Base-by-base conservation (phyloP, 2,329 filamentous ascomycete genomes). In the Colletotrichum salicis region DNA sequence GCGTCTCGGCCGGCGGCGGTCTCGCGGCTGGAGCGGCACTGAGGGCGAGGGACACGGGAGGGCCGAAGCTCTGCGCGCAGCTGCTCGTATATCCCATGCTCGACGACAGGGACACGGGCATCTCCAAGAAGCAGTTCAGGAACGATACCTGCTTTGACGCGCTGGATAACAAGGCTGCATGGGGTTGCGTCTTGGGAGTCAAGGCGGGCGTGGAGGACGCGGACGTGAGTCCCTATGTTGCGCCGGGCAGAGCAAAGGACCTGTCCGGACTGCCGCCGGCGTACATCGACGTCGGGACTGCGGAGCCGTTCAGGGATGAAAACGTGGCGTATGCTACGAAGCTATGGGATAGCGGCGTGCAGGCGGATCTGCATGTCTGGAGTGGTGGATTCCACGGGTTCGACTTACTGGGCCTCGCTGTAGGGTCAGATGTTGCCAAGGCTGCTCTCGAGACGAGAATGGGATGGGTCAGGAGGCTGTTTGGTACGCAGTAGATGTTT, bases 81-180 rank as follows among this genome's bases (percentile, higher is more conserved):
- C 79, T 86, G 56, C 79, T 87, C 12, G 77, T 84, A 57, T 83
- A 83, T 60, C 84, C 84, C 4, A 87, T 87, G 85, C 76, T 87
- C 13, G 84, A 87, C 74, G 83, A 86, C 71, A 76, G 80, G 54
- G 77, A 79, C n/a, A 76, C 71, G n/a, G 57, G 57, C 52, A 71
- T 71, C 8, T 79, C 80, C 5, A 77, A 78, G n/a, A 72, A 73
- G 15, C 79, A 81, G 15, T 79, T 82, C 59, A 35, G 45, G 5
- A 29, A 64, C 15, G 65, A 70, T 10, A 55, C 41, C 4, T 78
- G 79, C 29, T 75, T 75, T 4, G 77, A 80, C 35, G 74, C 75
- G 5, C 78, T 77, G 52, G 79, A 81, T 64, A 85, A 85, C 74
- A 73, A 77, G 52, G 83, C 80, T 4, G 84, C 79, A 5, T 87